Base-by-base conservation (phyloP, 768 basidiomycete genomes). In the Tulasnella sp. region DNA sequence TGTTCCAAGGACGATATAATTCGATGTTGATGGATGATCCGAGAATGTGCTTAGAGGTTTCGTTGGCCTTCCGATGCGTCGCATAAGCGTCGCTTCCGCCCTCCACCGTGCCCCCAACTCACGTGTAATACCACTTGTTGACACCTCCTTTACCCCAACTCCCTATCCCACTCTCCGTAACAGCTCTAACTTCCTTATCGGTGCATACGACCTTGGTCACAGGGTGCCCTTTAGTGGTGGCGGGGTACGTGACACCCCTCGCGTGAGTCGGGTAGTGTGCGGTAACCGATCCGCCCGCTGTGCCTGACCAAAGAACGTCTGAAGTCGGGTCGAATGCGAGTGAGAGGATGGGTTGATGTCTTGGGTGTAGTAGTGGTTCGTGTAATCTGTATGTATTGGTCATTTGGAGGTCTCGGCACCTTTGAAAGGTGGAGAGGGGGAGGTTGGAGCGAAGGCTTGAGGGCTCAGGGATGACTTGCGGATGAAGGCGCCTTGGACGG, bases 271-370 rank as follows among this genome's bases (percentile, higher is more conserved):
- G 86, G 83, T 93, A 89, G 81, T 90, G 88, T 1, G 92, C 91
- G 52, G 86, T 82, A 77, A 97, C 87, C 76, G 85, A 85, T 3
- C 97, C 96, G 37, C 88, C 83, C 76, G 89, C 88, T 11, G 88
- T 86, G 38, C 96, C 96, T 68, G 91, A 85, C 95, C 96, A 97
- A 42, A 99, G 84, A 7, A 91, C 89, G 82, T 98, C 96, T 0
- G 94, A 93, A 29, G 92, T 90, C 9, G 94, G 91, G 83, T 99
- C 97, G 82, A 99, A 96, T 0, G 91, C 88, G 76, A 97, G 86
- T 0, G 93, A 88, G 31, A 92, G 91, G 69, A 92, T 86, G 34
- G 91, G 87, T 69, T 80, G 79, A 25, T 80, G 79, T 70, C 82
- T 79, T 14, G 76, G 67, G 45, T 77, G 77, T 77, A 31, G 38